A percentile compares a stretch with the other conserved stretches of the same genome.
Conservation (phyloP, 805 yeast species). For the Nakazawaea peltata region DNA sequence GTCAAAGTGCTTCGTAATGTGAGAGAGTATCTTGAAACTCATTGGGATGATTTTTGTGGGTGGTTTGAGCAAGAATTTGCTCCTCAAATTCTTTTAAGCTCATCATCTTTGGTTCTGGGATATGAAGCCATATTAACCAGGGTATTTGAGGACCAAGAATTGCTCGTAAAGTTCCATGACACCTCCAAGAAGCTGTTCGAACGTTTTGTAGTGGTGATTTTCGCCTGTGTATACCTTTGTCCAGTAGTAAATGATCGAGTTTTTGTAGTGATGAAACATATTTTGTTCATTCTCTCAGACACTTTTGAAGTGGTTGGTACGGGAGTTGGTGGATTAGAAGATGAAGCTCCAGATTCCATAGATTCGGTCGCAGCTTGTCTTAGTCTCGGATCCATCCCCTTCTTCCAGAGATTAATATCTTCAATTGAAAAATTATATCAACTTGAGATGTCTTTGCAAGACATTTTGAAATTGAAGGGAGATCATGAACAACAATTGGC, state of each 20-base stretch:
- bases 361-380: too few species aligned
- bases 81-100: neutral
- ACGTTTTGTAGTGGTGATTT: constrained; percentile 1
- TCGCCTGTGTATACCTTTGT: constrained; percentile 7
- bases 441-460: constrained; percentile 6
- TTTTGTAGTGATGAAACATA: constrained; percentile 7
- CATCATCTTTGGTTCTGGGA: neutral
- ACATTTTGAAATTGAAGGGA: constrained; percentile 2
- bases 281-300: constrained; percentile 5
- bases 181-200: too few species aligned
- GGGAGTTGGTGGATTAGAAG: neutral
- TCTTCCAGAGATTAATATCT: constrained; percentile 4
- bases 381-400: neutral
- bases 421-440: constrained; percentile 8
- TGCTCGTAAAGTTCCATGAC: neutral
- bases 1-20: neutral
- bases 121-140: constrained; percentile 2
- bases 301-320: neutral
- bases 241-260: constrained; percentile 7
- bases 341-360: too few species aligned
- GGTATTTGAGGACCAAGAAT: constrained; percentile 6
- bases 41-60: constrained; percentile 2
- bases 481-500: constrained; percentile 2
- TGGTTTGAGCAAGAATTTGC: constrained; percentile 6
- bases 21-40: neutral